Percentiles rank a stretch among this genome's conserved stretches.
Conservation (phyloP, 75 land plant species). For the Selaginella tamariscina region DNA sequence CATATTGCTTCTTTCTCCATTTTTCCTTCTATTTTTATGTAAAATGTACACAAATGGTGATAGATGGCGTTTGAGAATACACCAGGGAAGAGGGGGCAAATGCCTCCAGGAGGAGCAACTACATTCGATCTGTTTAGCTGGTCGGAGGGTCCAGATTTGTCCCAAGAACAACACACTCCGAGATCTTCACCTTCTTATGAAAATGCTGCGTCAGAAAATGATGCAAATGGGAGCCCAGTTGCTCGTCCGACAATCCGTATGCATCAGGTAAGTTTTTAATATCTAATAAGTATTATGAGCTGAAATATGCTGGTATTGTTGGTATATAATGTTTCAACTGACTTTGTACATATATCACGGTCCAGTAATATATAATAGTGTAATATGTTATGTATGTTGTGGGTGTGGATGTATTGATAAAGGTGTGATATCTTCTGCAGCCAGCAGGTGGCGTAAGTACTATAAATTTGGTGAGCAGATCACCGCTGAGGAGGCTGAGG, state of each 20-base stretch:
- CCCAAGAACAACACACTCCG: constrained; percentile 10
- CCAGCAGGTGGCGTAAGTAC: constrained; percentile 38
- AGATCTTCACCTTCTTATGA: constrained; percentile 18
- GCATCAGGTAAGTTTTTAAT: constrained; percentile 26
- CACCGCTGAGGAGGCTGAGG: constrained; percentile 33
- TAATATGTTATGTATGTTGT: neutral
- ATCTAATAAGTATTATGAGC: neutral
- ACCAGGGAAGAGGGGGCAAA: constrained; percentile 20
- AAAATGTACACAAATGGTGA: too few species aligned
- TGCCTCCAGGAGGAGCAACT: constrained; percentile 36
- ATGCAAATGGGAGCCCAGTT: neutral
- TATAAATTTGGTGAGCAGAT: constrained; percentile 35
- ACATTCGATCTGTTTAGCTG: constrained; percentile 41
- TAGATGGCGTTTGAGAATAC: neutral
- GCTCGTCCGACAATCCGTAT: constrained; percentile 22
- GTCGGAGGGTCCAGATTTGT: constrained; percentile 31
- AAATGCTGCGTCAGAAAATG: constrained; percentile 20
- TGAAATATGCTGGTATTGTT: neutral
- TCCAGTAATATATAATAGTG: neutral
- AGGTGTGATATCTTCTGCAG: constrained; percentile 17
- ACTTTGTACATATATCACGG: neutral
- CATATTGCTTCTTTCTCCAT: too few species aligned
- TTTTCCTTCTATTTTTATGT: too few species aligned
- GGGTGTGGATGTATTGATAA: neutral
- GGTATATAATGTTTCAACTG: too few species aligned